A percentile compares a stretch with the other conserved stretches of the same genome.
Evolutionary conservation across 805 yeast species (phyloP).

Genomic region (Saccharomycopsis sp.): DNA sequence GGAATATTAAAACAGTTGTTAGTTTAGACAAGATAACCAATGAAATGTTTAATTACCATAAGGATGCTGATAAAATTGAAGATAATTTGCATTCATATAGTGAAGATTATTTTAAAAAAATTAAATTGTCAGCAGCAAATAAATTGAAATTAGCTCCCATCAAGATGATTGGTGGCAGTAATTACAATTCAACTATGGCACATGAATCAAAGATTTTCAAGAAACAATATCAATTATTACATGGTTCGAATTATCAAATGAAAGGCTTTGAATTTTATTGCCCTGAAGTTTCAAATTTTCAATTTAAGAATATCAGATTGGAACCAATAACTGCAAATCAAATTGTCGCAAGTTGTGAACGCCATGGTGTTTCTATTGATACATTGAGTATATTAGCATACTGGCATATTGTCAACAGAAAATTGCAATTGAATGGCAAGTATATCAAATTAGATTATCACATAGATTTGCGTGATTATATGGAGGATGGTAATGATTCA

Average conservation of each 20-base stretch:
- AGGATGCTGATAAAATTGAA: neutral
- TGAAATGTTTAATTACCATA: neutral
- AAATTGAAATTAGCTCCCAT: no score
- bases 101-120: neutral
- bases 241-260: neutral
- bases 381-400: constrained; percentile 1
- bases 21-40: neutral
- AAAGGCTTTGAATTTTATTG: neutral
- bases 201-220: constrained; percentile 2
- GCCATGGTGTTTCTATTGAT: neutral
- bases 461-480: constrained; percentile 2
- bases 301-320: neutral
- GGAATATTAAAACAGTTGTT: neutral
- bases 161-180: no score
- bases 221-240: neutral
- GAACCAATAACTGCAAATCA: neutral
- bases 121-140: neutral
- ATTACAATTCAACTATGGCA: constrained; percentile 2
- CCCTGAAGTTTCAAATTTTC: neutral
- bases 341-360: neutral
- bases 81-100: neutral
- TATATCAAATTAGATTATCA: neutral
- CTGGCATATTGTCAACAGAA: neutral
- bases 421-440: neutral
- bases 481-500: neutral